These are phyloP conservation scores for Naganishia sp. DNA, from an alignment of 1,284 basidiomycete species.

Conservation along the genomic window DNA sequence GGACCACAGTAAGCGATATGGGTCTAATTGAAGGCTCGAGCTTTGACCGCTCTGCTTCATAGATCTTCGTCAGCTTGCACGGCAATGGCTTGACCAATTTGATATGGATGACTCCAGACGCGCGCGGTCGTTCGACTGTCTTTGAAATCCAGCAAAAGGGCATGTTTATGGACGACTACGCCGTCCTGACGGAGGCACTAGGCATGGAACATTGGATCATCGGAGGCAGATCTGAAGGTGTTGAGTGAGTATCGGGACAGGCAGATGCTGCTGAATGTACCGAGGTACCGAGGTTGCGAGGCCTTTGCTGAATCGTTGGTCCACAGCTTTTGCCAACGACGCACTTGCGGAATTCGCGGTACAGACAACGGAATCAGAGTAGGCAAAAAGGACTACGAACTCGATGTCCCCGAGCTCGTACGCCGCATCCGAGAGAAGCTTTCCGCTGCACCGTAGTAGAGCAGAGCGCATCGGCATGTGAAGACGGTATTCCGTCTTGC, in stretches of 20 bases:
- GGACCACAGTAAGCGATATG: conserved; percentile 24
- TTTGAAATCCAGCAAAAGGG: conserved; percentile 27
- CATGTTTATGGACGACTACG: conserved; percentile 26
- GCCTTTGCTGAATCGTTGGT: neutral
- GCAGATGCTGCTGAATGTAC: too few species aligned
- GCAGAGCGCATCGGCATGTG: neutral
- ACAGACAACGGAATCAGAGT: neutral
- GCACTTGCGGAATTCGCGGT: conserved; percentile 16
- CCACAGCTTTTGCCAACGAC: conserved; percentile 11
- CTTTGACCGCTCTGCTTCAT: neutral
- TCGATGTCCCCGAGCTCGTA: conserved; percentile 10
- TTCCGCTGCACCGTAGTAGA: neutral
- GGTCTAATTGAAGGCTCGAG: neutral
- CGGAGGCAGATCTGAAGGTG: conserved; percentile 1
- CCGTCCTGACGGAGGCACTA: conserved; percentile 15
- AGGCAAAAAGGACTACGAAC: conserved; percentile 15
- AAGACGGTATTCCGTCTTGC: neutral
- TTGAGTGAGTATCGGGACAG: conserved; percentile 3
- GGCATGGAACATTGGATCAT: conserved; percentile 25
- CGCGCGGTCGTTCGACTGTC: conserved; percentile 6
- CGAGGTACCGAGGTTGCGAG: neutral
- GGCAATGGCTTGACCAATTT: conserved; percentile 29
- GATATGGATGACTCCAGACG: conserved; percentile 26
- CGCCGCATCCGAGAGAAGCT: conserved; percentile 3
- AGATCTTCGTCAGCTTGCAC: conserved; percentile 27